Conservation (phyloP, 2,329 filamentous ascomycete genomes). For the Fusarium tupiense region DNA sequence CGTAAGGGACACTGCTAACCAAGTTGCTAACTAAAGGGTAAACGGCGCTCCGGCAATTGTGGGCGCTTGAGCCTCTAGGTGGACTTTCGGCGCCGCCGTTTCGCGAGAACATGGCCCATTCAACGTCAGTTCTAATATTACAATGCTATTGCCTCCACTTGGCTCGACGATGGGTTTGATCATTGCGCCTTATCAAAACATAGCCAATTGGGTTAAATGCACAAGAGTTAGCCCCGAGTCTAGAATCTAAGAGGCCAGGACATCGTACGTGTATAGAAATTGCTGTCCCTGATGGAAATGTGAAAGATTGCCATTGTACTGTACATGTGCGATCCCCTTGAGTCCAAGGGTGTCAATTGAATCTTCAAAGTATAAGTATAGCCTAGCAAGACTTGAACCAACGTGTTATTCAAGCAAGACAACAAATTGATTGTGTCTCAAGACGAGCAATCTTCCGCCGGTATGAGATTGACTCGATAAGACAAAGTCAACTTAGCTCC, state of each 20-base stretch:
- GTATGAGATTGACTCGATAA: constrained; percentile 12
- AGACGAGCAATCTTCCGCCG: neutral
- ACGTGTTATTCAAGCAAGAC: neutral
- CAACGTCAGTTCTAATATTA: constrained; percentile 35
- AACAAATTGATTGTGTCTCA: constrained; percentile 1
- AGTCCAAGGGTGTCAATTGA: neutral
- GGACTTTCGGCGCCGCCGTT: constrained; percentile 24
- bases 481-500: constrained; percentile 13
- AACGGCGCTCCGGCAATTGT: constrained; percentile 33
- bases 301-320: neutral
- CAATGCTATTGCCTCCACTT: constrained; percentile 38
- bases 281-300: neutral
- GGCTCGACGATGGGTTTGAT: constrained; percentile 26
- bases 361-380: neutral
- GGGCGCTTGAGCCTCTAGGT: constrained; percentile 21
- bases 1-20: neutral
- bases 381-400: neutral
- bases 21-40: neutral
- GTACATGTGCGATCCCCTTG: neutral
- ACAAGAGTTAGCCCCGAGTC: constrained; percentile 11
- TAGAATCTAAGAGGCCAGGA: constrained; percentile 9
- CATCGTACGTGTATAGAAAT: neutral
- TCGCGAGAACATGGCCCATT: constrained; percentile 18
- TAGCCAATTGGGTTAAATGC: constrained; percentile 23
- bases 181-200: constrained; percentile 21